Evolutionary conservation across 768 basidiomycete genomes (phyloP), one percentile per base, ranked within the genome.

Genomic region (Naematelia encephala): DNA sequence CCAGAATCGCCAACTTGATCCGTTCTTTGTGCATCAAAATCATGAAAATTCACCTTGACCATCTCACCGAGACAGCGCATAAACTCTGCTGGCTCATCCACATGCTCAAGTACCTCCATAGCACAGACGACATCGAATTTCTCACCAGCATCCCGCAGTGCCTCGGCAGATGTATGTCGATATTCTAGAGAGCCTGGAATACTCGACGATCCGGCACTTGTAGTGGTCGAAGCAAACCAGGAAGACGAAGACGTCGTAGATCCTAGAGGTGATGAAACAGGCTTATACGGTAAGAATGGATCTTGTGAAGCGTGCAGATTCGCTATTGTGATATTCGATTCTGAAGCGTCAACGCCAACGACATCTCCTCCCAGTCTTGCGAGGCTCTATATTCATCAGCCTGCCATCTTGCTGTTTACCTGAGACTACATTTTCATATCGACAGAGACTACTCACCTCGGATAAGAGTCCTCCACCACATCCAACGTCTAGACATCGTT

Each of bases 51-150:
- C 62, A 91, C 93, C 80, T 96, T 98, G 65, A 94, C 84, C 27
- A 98, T 82, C 58, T 87, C 82, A 0, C 88, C 88, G 64, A 91
- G 88, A 39, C 87, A 85, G 26, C 83, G 80, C 50, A 99, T 82
- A 76, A 99, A 99, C 5, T 82, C 81, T 4, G 84, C 81, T 1
- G 96, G 93, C 69, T 94, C 87, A 73, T 96, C 89, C 51, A 99
- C 96, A 71, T 99, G 96, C 79, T 99, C 96, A 27, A 99, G 74
- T 5, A 99, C 94, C 77, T 99, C 96, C 90, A 98, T 90, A 10
- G 92, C 89, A 73, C 91, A 96, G 13, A 99, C 92, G 19, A 92
- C 83, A 74, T 98, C 94, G 72, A 87, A 98, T 52, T 84, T 84
- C 13, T 82, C 74, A 3, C 85, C 84, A 11, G 81, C 71, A 26